Evolutionary conservation across 805 yeast genomes (phyloP).

Genomic region (Myxozyma udenii): DNA sequence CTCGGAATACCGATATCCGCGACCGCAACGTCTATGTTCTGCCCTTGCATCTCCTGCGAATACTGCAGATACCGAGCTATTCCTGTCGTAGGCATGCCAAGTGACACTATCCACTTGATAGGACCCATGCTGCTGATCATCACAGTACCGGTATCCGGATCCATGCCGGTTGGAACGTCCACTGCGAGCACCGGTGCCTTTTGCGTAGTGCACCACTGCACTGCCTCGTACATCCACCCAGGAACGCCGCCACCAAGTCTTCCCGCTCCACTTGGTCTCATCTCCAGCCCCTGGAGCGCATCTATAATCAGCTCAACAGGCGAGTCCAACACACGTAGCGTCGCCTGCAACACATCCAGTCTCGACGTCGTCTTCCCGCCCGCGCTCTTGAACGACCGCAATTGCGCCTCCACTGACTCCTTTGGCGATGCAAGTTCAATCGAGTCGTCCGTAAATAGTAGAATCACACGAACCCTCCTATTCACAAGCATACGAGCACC

Average conservation of each 20-base stretch:
- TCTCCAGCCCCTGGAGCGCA: slow-evolving; percentile 80
- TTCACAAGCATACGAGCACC: slow-evolving; percentile 76
- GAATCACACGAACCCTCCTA: slow-evolving; percentile 67
- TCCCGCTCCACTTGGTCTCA: slow-evolving; percentile 38
- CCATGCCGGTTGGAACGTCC: slow-evolving; percentile 80
- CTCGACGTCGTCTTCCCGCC: slow-evolving; percentile 65
- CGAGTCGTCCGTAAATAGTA: slow-evolving; percentile 33
- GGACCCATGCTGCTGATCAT: slow-evolving; percentile 31
- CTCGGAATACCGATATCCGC: slow-evolving; percentile 32
- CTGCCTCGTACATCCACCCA: slow-evolving; percentile 41
- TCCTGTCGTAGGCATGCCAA: slow-evolving; percentile 35
- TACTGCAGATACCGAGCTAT: slow-evolving; percentile 21
- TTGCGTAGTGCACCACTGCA: slow-evolving; percentile 64
- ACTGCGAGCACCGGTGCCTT: slow-evolving; percentile 56
- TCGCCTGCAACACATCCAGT: slow-evolving; percentile 36
- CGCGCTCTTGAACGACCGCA: slow-evolving; percentile 52
- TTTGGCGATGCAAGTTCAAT: slow-evolving; percentile 21
- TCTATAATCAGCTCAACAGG: slow-evolving; percentile 80
- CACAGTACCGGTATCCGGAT: slow-evolving; percentile 73
- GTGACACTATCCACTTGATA: slow-evolving; percentile 36
- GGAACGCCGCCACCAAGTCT: slow-evolving; percentile 19
- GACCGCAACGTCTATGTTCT: slow-evolving; percentile 17
- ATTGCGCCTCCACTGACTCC: slow-evolving; percentile 43
- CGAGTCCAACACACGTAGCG: slow-evolving; percentile 49
- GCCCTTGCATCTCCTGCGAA: slow-evolving; percentile 12